Evolutionary conservation across 805 yeast genomes (phyloP).

Genomic region (Saccharomycopsis sp.): DNA sequence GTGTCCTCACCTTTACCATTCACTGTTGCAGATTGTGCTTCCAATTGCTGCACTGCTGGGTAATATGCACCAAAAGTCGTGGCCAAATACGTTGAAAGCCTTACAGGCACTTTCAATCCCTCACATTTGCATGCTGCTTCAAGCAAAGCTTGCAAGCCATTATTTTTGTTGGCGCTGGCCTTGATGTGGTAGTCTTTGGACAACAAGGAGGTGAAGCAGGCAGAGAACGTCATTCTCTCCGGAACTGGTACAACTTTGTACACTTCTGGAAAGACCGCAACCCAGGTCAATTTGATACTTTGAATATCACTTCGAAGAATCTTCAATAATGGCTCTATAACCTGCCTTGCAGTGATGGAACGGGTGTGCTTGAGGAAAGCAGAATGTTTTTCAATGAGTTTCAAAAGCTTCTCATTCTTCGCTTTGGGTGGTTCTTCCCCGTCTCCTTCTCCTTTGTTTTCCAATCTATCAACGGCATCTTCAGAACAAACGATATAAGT

Average conservation of each 20-base stretch:
- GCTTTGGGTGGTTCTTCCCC: slow-evolving; percentile 21
- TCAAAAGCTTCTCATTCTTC: slow-evolving; percentile 24
- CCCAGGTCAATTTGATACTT: slow-evolving; percentile 78
- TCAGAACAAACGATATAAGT: slow-evolving; percentile 29
- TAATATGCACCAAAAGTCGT: slow-evolving; percentile 87
- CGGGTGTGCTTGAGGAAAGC: slow-evolving; percentile 25
- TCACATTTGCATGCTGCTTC: slow-evolving; percentile 73
- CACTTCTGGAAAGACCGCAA: slow-evolving; percentile 71
- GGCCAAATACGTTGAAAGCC: slow-evolving; percentile 81
- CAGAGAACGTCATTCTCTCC: slow-evolving; percentile 73
- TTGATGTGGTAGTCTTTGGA: slow-evolving; percentile 88
- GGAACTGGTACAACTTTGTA: slow-evolving; percentile 66
- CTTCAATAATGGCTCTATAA: slow-evolving; percentile 66
- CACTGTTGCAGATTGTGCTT: slow-evolving; percentile 30
- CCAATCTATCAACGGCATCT: slow-evolving; percentile 19
- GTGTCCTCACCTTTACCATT: not conserved
- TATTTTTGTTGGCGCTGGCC: slow-evolving; percentile 78
- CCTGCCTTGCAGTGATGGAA: slow-evolving; percentile 44
- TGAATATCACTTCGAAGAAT: slow-evolving; percentile 75
- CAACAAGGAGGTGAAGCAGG: slow-evolving; percentile 68
- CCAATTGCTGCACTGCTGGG: slow-evolving; percentile 74
- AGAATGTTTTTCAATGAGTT: slow-evolving; percentile 30
- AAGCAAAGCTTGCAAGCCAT: slow-evolving; percentile 73
- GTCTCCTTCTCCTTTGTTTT: too few relatives aligned
- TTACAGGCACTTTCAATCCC: slow-evolving; percentile 80